These are phyloP conservation scores for Backusella mclennaniae DNA, from an alignment of 192 early-diverging fungal species.

Conservation along the genomic window DNA sequence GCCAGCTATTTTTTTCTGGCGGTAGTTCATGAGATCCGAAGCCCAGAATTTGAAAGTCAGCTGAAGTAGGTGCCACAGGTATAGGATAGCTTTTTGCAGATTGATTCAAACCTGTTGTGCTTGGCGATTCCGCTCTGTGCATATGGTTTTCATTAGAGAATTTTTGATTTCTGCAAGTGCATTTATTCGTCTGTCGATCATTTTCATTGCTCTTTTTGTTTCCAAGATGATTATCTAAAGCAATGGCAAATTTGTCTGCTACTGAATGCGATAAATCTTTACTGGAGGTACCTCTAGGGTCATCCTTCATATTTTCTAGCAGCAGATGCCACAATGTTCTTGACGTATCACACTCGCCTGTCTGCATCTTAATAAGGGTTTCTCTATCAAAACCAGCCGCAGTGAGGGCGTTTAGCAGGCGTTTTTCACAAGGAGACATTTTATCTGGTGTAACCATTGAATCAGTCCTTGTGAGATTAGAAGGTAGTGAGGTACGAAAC, in stretches of 20 bases:
- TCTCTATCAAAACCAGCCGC: conserved; percentile 57
- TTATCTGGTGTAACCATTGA: not conserved
- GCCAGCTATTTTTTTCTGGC: conserved; percentile 16
- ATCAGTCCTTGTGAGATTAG: conserved; percentile 13
- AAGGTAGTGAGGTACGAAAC: conserved; percentile 31
- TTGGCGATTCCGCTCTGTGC: not conserved
- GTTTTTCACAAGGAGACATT: conserved; percentile 12
- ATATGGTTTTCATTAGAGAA: not conserved
- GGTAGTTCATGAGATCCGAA: not conserved
- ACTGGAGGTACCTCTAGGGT: not conserved
- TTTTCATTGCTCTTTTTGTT: not conserved
- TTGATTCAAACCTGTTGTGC: not conserved
- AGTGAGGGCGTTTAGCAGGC: conserved; percentile 1
- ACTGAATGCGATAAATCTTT: not conserved
- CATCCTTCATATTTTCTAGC: conserved; percentile 36
- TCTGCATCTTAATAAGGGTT: conserved; percentile 52
- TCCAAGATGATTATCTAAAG: not conserved
- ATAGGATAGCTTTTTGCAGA: conserved; percentile 6
- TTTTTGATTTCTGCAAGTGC: not conserved
- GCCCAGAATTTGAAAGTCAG: not conserved
- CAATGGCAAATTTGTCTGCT: not conserved
- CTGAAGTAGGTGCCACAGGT: conserved; percentile 8
- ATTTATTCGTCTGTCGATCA: not conserved
- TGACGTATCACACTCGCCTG: conserved; percentile 53
- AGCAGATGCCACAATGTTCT: conserved; percentile 71